These are phyloP conservation scores for Tylopilus plumbeoviolaceoides DNA, from an alignment of 768 basidiomycete species.

Conservation along the genomic window DNA sequence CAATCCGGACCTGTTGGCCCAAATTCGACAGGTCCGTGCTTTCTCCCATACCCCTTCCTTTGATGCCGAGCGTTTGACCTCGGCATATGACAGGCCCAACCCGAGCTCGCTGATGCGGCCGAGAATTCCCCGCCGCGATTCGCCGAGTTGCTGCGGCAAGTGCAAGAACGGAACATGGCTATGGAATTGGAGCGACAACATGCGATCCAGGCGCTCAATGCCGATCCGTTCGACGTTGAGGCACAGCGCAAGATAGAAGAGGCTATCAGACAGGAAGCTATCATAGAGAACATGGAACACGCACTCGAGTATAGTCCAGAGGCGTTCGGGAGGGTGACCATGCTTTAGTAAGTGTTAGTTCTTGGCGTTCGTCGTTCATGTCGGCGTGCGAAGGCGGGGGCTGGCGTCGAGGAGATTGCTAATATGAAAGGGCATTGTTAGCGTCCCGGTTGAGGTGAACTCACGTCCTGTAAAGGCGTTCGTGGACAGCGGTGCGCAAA, in stretches of 20 bases:
- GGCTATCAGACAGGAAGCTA: slow-evolving; percentile 82
- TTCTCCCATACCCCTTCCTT: not conserved
- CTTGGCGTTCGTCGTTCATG: not conserved
- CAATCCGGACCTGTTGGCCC: slow-evolving; percentile 73
- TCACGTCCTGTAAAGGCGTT: slow-evolving; percentile 89
- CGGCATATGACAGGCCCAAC: slow-evolving; percentile 54
- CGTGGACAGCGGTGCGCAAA: slow-evolving; percentile 96
- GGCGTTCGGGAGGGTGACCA: slow-evolving; percentile 88
- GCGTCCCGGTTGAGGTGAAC: slow-evolving; percentile 91
- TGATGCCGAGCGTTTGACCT: not conserved
- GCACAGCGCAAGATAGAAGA: slow-evolving; percentile 94
- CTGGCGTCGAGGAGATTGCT: slow-evolving; percentile 7
- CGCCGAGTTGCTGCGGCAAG: slow-evolving; percentile 63
- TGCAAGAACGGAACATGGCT: slow-evolving; percentile 49
- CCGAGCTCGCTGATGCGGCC: slow-evolving; percentile 76
- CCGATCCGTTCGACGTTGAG: slow-evolving; percentile 88
- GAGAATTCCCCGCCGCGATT: slow-evolving; percentile 68
- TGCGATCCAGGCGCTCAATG: slow-evolving; percentile 67
- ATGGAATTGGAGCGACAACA: slow-evolving; percentile 55
- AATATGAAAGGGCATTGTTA: slow-evolving; percentile 27
- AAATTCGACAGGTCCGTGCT: slow-evolving; percentile 57
- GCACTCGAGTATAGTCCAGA: slow-evolving; percentile 94
- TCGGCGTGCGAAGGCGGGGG: not conserved
- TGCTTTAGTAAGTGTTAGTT: slow-evolving; percentile 79
- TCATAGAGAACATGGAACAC: slow-evolving; percentile 89